Evolutionary conservation across 495 filamentous ascomycete genomes (phyloP).

Genomic region (Podospora bellae-mahoneyi): DNA sequence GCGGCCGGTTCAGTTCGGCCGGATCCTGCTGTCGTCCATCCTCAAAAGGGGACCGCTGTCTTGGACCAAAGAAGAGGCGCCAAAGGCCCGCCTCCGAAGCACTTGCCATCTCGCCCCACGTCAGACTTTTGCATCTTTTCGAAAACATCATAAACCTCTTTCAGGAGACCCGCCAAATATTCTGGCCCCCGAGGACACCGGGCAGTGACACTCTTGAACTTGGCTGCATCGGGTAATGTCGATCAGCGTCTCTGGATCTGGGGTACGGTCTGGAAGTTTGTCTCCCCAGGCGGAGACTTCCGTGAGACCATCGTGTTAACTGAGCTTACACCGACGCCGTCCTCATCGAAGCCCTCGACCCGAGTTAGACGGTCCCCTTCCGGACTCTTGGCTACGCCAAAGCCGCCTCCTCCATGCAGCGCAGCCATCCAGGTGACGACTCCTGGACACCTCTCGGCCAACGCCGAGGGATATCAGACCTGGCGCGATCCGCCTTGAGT

Average conservation of each 20-base stretch:
- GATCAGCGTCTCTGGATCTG: slow-evolving; percentile 19
- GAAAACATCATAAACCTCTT: background rate
- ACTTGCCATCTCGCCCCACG: background rate
- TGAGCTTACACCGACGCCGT: slow-evolving; percentile 17
- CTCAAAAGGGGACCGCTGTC: slow-evolving; percentile 22
- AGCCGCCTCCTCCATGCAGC: slow-evolving; percentile 47
- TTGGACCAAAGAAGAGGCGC: background rate
- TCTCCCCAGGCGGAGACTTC: slow-evolving; percentile 23
- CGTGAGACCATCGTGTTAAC: slow-evolving; percentile 20
- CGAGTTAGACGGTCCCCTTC: slow-evolving; percentile 25
- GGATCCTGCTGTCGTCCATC: slow-evolving; percentile 17
- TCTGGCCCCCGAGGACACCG: slow-evolving; percentile 13
- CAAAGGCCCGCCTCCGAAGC: slow-evolving; percentile 6
- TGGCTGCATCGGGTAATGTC: slow-evolving; percentile 33
- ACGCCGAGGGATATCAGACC: slow-evolving; percentile 59
- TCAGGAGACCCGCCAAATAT: slow-evolving; percentile 3
- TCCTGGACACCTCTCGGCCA: slow-evolving; percentile 54
- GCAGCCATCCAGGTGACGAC: slow-evolving; percentile 42
- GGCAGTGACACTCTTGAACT: slow-evolving; percentile 11
- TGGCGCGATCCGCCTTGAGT: slow-evolving; percentile 55
- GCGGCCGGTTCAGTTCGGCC: slow-evolving; percentile 21
- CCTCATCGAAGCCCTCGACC: slow-evolving; percentile 28
- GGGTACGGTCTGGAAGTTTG: slow-evolving; percentile 32
- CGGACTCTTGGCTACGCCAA: slow-evolving; percentile 23
- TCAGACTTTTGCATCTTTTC: background rate